Evolutionary conservation across 108 stramenopile genomes (phyloP).

Genomic region (Discostella stelligeroides): DNA sequence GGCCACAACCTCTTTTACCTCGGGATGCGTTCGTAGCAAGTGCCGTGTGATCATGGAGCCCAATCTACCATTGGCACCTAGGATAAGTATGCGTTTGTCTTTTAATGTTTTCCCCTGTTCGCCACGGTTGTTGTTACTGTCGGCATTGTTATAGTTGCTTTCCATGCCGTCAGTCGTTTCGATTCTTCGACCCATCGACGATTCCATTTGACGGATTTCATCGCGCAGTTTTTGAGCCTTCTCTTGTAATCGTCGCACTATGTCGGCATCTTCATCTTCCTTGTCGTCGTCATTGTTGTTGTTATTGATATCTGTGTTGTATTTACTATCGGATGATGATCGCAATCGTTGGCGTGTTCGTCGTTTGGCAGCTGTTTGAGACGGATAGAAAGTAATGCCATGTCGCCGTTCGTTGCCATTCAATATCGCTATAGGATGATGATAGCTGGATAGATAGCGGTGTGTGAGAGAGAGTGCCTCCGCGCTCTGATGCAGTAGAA

Average conservation of each 20-base stretch:
- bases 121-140: conserved; percentile 14
- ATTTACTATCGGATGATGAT: too few species aligned
- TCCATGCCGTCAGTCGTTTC: background rate
- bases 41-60: conserved; percentile 81
- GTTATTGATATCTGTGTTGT: too few species aligned
- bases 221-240: conserved; percentile 70
- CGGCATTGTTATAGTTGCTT: conserved; percentile 12
- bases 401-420: too few species aligned
- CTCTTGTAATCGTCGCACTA: conserved; percentile 50
- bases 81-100: conserved; percentile 67
- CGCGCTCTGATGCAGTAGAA: too few species aligned
- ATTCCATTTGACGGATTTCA: conserved; percentile 71
- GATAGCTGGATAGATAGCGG: too few species aligned
- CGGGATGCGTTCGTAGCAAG: conserved; percentile 67
- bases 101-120: conserved; percentile 40
- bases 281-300: too few species aligned
- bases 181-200: conserved; percentile 29
- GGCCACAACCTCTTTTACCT: conserved; percentile 72
- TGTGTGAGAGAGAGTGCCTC: too few species aligned
- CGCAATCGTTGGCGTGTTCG: too few species aligned
- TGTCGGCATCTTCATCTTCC: too few species aligned
- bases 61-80: conserved; percentile 82
- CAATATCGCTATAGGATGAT: too few species aligned
- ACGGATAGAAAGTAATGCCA: too few species aligned
- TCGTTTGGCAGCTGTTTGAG: too few species aligned